Conservation (phyloP, 1,139 yeast genomes). For the Saccharomyces hybrid region DNA sequence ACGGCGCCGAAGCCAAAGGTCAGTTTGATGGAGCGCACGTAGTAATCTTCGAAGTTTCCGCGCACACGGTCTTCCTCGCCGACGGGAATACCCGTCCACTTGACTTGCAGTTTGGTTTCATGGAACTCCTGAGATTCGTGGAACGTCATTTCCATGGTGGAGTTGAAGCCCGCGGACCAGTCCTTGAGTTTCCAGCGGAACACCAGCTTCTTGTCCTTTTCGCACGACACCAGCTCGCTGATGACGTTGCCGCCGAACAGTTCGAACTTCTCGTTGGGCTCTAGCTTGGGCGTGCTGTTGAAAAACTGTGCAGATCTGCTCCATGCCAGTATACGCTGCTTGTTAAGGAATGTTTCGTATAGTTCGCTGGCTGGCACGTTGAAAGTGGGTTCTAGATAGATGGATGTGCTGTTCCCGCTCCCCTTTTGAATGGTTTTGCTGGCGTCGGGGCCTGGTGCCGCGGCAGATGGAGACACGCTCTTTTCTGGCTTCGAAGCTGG, state of each 20-base stretch:
- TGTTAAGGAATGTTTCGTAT: constrained; percentile 67
- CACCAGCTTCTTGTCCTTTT: constrained; percentile 43
- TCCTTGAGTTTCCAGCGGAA: constrained; percentile 82
- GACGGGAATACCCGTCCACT: constrained; percentile 84
- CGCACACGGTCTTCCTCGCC: constrained; percentile 94
- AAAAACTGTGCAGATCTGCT: constrained; percentile 49
- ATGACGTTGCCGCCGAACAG: constrained; percentile 85
- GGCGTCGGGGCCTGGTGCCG: constrained; percentile 13
- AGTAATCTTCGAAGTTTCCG: constrained; percentile 80
- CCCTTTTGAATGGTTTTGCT: constrained; percentile 31
- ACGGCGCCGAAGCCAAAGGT: constrained; percentile 95
- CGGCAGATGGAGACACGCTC: constrained; percentile 8
- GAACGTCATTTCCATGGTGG: constrained; percentile 57
- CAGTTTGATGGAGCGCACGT: constrained; percentile 76
- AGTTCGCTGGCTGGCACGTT: constrained; percentile 83
- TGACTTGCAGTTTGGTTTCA: constrained; percentile 75
- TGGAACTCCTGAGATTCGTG: constrained; percentile 58
- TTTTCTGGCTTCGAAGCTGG: constrained; percentile 12
- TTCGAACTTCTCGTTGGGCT: constrained; percentile 55
- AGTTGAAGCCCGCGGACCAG: constrained; percentile 73
- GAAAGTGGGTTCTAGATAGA: constrained; percentile 73
- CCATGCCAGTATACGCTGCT: constrained; percentile 81
- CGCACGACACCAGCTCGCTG: constrained; percentile 55
- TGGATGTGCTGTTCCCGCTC: constrained; percentile 56
- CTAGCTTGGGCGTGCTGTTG: constrained; percentile 14